Conservation (phyloP, 306 rosid species). For the Gastrolobium villosum region DNA sequence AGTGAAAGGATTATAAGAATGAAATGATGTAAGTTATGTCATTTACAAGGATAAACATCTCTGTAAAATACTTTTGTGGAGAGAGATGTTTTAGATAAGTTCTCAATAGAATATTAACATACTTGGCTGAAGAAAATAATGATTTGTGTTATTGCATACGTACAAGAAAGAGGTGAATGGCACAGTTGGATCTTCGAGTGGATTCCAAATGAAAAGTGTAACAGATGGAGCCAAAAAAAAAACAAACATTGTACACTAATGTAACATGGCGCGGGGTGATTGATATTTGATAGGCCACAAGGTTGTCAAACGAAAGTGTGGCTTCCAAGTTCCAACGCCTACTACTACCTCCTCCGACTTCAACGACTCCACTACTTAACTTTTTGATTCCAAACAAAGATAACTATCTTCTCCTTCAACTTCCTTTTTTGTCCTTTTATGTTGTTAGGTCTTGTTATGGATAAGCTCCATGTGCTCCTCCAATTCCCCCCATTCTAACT, state of each 20-base stretch:
- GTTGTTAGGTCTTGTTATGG: constrained; percentile 56
- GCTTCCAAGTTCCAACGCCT: constrained; percentile 2
- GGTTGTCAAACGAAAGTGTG: neutral
- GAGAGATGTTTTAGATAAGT: constrained; percentile 7
- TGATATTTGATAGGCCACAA: constrained; percentile 18
- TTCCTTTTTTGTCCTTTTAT: constrained; percentile 47
- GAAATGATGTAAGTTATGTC: too few relatives aligned
- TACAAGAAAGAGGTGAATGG: constrained; percentile 19
- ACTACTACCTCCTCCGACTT: constrained; percentile 44
- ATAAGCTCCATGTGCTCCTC: constrained; percentile 59
- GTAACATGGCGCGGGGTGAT: constrained; percentile 23
- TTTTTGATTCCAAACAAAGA: constrained; percentile 44
- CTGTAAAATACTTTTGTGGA: too few relatives aligned
- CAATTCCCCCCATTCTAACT: neutral
- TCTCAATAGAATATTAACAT: constrained; percentile 5
- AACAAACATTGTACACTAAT: neutral
- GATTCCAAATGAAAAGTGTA: constrained; percentile 34
- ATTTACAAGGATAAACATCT: too few relatives aligned
- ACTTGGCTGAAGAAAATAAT: neutral
- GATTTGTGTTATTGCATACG: constrained; percentile 6
- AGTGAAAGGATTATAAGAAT: too few relatives aligned
- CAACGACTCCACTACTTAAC: constrained; percentile 38
- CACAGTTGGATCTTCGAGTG: neutral
- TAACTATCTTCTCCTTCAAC: constrained; percentile 42
- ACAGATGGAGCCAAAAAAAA: neutral